Percentiles rank a stretch among this genome's conserved stretches.
Evolutionary conservation across 31 red algal species (phyloP).

Genomic region (Odonthalia washingtoniensis): DNA sequence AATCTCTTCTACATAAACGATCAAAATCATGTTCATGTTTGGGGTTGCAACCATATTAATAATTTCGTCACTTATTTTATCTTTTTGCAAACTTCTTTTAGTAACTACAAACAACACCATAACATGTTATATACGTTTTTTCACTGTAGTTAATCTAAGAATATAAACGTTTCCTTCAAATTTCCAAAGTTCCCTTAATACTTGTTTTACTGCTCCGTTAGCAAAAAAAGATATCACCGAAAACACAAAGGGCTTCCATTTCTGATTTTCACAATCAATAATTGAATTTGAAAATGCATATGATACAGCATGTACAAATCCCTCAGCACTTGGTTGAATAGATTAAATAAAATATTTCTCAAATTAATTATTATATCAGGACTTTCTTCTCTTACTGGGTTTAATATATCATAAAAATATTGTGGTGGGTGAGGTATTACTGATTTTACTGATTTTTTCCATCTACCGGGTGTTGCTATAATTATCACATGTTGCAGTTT

Average conservation of each 20-base stretch:
- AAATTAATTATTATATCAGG: conserved; percentile 40
- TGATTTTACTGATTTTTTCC: conserved; percentile 40
- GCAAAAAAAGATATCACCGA: conserved; percentile 55
- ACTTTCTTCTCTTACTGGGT: conserved; percentile 50
- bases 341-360: conserved; percentile 23
- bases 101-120: conserved; percentile 64
- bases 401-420: conserved; percentile 45
- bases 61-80: not conserved
- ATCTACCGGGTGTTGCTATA: conserved; percentile 53
- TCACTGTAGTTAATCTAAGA: conserved; percentile 50
- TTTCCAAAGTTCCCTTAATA: conserved; percentile 12
- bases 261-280: not conserved
- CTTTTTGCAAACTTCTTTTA: not conserved
- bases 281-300: conserved; percentile 11
- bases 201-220: conserved; percentile 32
- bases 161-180: conserved; percentile 12
- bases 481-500: conserved; percentile 39
- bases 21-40: conserved; percentile 31
- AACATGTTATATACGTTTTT: conserved; percentile 29
- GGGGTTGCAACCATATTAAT: conserved; percentile 55
- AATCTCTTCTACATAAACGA: too few relatives aligned
- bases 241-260: conserved; percentile 32
- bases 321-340: conserved; percentile 41
- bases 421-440: conserved; percentile 35
- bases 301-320: conserved; percentile 69